These are phyloP conservation scores for Vitis hybrid DNA, from an alignment of 177 flowering plant species.

Conservation along the genomic window DNA sequence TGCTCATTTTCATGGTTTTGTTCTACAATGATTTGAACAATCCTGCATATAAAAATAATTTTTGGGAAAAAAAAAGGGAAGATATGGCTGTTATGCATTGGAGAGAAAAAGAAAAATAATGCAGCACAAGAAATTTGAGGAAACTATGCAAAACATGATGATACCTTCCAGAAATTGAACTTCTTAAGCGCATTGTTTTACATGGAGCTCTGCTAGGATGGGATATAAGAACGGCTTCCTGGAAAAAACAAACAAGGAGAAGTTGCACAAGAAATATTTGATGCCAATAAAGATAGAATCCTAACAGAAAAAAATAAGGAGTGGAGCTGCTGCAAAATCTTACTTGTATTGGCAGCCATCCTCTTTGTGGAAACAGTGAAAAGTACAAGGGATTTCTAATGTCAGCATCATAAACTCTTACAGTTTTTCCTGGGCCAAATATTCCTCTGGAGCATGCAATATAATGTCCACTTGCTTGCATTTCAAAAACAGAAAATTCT, in stretches of 20 bases:
- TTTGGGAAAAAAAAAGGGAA: background rate
- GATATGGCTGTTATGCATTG: background rate
- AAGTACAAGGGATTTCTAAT: conserved; percentile 68
- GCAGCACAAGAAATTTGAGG: conserved; percentile 1
- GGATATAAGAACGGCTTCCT: conserved; percentile 90
- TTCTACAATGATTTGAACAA: conserved; percentile 79
- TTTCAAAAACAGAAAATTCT: conserved; percentile 77
- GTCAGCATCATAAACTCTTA: conserved; percentile 66
- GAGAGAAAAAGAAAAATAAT: conserved; percentile 3
- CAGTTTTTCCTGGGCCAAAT: conserved; percentile 63
- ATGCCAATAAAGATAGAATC: background rate
- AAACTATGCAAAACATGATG: conserved; percentile 1
- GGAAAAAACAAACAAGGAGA: conserved; percentile 6
- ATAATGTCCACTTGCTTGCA: conserved; percentile 66
- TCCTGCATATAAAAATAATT: conserved; percentile 48
- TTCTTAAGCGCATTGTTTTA: conserved; percentile 70
- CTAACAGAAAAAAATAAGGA: background rate
- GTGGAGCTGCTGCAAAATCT: conserved; percentile 8
- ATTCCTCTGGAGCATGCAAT: conserved; percentile 63
- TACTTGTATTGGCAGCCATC: conserved; percentile 89
- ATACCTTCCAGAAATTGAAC: conserved; percentile 85
- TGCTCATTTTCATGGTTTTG: conserved; percentile 56
- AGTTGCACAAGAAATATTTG: background rate
- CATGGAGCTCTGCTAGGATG: conserved; percentile 64
- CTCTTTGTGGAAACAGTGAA: conserved; percentile 85